Evolutionary conservation across 2,329 filamentous ascomycete species (phyloP).

Genomic region (Fusarium temperatum): DNA sequence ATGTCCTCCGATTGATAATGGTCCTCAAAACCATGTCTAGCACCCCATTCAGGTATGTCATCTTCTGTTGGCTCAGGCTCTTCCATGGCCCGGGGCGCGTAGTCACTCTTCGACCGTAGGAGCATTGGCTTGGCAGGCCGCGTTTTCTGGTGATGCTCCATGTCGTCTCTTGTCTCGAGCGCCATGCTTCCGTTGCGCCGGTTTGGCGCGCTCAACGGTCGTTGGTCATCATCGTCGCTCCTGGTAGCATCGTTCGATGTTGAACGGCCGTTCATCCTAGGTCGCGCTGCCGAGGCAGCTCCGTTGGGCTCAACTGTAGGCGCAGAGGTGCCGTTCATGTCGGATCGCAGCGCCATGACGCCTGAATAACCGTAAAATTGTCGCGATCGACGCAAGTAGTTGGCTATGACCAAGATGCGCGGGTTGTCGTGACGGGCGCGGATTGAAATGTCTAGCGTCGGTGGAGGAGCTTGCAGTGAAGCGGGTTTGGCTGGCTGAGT

Average conservation of each 20-base stretch:
- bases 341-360: constrained; percentile 48
- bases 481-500: constrained; percentile 24
- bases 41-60: constrained; percentile 63
- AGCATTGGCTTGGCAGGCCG: constrained; percentile 61
- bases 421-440: constrained; percentile 34
- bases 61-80: constrained; percentile 55
- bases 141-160: constrained; percentile 48
- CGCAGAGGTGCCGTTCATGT: constrained; percentile 45
- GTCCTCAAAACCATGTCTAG: constrained; percentile 89
- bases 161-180: constrained; percentile 44
- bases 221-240: constrained; percentile 46
- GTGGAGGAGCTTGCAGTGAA: constrained; percentile 37
- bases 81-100: constrained; percentile 54
- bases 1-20: constrained; percentile 93
- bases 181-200: constrained; percentile 49
- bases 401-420: constrained; percentile 34
- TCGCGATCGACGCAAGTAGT: constrained; percentile 22
- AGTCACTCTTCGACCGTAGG: constrained; percentile 66
- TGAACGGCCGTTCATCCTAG: constrained; percentile 42
- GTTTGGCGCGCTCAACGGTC: constrained; percentile 58
- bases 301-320: constrained; percentile 37
- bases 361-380: constrained; percentile 35
- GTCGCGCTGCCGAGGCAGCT: constrained; percentile 40
- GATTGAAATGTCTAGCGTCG: constrained; percentile 36
- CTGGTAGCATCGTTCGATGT: constrained; percentile 41